Percentiles rank a stretch among this genome's conserved stretches.
Conservation (phyloP, 2,329 filamentous ascomycete species). For the Colletotrichum truncatum region DNA sequence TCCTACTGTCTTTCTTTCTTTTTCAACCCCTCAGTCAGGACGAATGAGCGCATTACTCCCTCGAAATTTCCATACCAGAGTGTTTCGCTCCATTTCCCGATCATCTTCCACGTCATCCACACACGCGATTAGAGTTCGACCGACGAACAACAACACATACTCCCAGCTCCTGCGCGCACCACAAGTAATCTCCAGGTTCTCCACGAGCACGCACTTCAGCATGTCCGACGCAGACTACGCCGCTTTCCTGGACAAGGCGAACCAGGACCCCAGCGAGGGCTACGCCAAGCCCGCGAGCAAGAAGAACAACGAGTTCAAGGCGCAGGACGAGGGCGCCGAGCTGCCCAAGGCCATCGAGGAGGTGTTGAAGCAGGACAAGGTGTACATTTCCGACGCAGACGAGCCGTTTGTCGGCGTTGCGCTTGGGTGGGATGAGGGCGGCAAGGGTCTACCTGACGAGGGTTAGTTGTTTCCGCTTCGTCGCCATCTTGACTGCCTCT, state of each 20-base stretch:
- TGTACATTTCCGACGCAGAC: conserved; percentile 85
- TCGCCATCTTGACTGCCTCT: not conserved
- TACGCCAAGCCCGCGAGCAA: conserved; percentile 40
- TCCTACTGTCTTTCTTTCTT: not conserved
- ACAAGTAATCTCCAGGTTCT: conserved; percentile 30
- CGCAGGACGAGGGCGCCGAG: conserved; percentile 60
- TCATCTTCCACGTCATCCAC: not conserved
- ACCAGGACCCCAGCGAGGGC: conserved; percentile 77
- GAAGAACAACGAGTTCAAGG: conserved; percentile 54
- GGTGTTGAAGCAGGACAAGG: conserved; percentile 62
- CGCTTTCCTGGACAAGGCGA: conserved; percentile 87
- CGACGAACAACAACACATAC: not conserved
- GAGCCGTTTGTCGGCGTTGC: conserved; percentile 85
- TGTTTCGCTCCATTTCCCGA: not conserved
- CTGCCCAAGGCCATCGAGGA: conserved; percentile 68
- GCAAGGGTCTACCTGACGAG: conserved; percentile 66
- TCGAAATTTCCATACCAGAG: conserved; percentile 1
- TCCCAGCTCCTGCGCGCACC: too few relatives aligned
- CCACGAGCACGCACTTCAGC: conserved; percentile 35
- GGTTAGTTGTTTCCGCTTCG: conserved; percentile 52
- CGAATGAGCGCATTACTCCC: not conserved
- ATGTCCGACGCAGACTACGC: conserved; percentile 88
- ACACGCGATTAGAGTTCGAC: not conserved
- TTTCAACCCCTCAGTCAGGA: not conserved
- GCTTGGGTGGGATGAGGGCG: conserved; percentile 66